Evolutionary conservation across 306 rosid species (phyloP).

Genomic region (Gynostemma pentaphyllum): DNA sequence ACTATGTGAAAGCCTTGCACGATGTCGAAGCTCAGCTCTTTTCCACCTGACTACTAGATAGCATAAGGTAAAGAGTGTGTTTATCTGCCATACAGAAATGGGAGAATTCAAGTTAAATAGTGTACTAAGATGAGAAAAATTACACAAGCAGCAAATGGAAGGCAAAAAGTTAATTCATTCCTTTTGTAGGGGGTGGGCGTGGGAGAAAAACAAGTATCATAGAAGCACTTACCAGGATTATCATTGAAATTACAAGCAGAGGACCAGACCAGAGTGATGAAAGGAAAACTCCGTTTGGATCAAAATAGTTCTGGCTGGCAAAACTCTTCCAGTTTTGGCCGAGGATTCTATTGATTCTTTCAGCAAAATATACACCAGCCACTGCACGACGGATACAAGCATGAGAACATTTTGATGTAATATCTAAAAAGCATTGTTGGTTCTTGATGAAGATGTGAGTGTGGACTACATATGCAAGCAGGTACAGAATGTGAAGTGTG

Average conservation of each 20-base stretch:
- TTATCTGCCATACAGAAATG: slow-evolving; percentile 46
- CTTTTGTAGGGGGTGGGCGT: not conserved
- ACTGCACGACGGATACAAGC: slow-evolving; percentile 34
- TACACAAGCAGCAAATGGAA: not conserved
- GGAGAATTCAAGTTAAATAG: not conserved
- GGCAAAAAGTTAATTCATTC: not conserved
- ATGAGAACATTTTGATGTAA: not conserved
- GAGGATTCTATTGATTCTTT: slow-evolving; percentile 46
- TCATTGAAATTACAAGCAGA: slow-evolving; percentile 65
- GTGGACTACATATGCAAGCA: too few species aligned
- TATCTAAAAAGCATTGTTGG: not conserved
- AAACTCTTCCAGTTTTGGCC: slow-evolving; percentile 74
- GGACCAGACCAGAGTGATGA: slow-evolving; percentile 93
- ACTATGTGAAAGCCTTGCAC: slow-evolving; percentile 55
- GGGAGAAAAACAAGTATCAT: not conserved
- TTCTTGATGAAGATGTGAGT: not conserved
- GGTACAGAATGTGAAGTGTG: slow-evolving; percentile 1
- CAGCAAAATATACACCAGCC: slow-evolving; percentile 86
- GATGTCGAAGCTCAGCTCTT: slow-evolving; percentile 85
- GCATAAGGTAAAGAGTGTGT: slow-evolving; percentile 76
- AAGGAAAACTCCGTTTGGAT: slow-evolving; percentile 66
- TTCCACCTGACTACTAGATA: slow-evolving; percentile 84
- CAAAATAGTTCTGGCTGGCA: slow-evolving; percentile 79
- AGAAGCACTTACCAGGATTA: slow-evolving; percentile 65
- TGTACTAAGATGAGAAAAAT: not conserved